Evolutionary conservation across 306 rosid species (phyloP), one percentile per base, ranked within the genome.

Genomic region (Rosa rugosa): DNA sequence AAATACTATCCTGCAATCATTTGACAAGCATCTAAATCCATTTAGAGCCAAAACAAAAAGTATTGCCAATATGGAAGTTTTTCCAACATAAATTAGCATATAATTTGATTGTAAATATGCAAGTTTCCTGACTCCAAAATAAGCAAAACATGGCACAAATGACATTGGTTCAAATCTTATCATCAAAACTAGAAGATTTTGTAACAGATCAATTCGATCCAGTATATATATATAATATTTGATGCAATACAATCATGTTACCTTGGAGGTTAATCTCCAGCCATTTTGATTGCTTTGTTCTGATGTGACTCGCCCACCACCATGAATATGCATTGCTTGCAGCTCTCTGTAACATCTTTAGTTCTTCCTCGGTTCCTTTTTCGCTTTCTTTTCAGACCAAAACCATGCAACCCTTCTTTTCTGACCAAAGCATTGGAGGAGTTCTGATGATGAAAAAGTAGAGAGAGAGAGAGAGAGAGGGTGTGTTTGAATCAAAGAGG

Each of bases 241-340:
- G 54, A 51, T 18, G 80, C 73, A 79, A 71, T 45, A 47, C 60
- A 46, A 46, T 31, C 67, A 63, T 66, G 8, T 72, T 67, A 96
- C 99, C 99, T 86, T 75, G 91, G 81, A 96, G 99, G 89, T 88
- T 90, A 66, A 91, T 97, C 51, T 96, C 99, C 82, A 93, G 88
- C 98, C 99, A 93, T 96, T 96, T 96, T 75, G 99, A 93, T 85
- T 96, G 99, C 85, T 96, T 96, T 67, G 99, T 96, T 80, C 99
- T 84, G 88, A 96, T 88, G 82, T 96, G 99, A 85, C 99, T 93
- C 17, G 91, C 98, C 98, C 97, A 93, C 99, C 99, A 96, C 99
- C 99, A 96, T 81, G 99, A 96, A 88, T 96, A 96, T 25, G 99
- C 98, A 87, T 91, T 93, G 91, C 97, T 96, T 73, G 99, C 99